phyloP scores from a whole-genome alignment of 176 grass and related monocot genomes.

The Panicum miliaceum region DNA sequence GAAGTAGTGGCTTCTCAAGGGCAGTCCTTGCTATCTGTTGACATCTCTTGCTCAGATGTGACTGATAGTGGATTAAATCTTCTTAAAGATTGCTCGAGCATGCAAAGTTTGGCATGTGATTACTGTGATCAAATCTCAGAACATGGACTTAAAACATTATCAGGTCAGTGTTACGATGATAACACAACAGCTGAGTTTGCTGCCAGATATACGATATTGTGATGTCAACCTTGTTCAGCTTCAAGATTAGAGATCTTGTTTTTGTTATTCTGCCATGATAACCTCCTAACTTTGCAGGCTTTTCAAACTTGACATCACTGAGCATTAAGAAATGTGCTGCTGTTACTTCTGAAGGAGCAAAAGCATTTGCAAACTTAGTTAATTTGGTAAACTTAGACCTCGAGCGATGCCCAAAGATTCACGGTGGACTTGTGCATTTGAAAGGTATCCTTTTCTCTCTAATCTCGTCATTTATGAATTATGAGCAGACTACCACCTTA shows the following conservation, averaged over 20 bases:
- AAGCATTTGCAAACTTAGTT: constrained; percentile 71
- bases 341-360: constrained; percentile 86
- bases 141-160: constrained; percentile 69
- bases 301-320: constrained; percentile 80
- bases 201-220: constrained; percentile 28
- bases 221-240: not conserved
- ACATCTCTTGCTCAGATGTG: constrained; percentile 92
- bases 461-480: constrained; percentile 5
- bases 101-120: constrained; percentile 83
- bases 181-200: constrained; percentile 27
- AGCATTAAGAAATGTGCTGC: constrained; percentile 85
- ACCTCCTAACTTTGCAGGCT: constrained; percentile 54
- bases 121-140: constrained; percentile 93
- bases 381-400: constrained; percentile 94
- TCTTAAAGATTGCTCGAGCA: constrained; percentile 71
- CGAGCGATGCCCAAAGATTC: constrained; percentile 81
- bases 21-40: constrained; percentile 86
- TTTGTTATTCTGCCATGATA: constrained; percentile 15
- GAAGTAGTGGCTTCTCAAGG: constrained; percentile 82
- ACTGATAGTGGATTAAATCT: constrained; percentile 75
- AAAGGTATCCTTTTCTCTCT: constrained; percentile 65
- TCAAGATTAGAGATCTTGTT: constrained; percentile 1
- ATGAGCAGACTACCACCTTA: constrained; percentile 14
- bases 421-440: constrained; percentile 83
- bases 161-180: constrained; percentile 50